A percentile compares a stretch with the other conserved stretches of the same genome.
These are phyloP conservation scores for Fraxinus angustifolia DNA, from an alignment of 305 asterid genomes.

Conservation along the genomic window DNA sequence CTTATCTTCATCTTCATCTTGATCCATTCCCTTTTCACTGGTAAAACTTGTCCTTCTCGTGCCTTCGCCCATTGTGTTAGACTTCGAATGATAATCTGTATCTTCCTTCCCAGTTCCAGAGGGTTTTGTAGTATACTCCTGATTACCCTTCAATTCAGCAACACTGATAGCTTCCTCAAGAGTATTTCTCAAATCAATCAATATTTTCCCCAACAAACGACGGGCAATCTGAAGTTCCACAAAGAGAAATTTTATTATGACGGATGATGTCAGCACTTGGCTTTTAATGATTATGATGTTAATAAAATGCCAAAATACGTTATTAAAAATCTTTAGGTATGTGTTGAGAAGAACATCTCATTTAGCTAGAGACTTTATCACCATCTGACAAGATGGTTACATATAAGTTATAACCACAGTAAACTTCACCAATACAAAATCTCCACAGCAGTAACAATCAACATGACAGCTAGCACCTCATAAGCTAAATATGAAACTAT, in stretches of 20 bases:
- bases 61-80: slow-evolving; percentile 36
- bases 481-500: background rate
- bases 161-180: slow-evolving; percentile 56
- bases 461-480: background rate
- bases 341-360: background rate
- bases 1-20: slow-evolving; percentile 52
- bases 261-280: background rate
- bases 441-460: background rate
- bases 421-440: slow-evolving; percentile 6
- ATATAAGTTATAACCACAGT: background rate
- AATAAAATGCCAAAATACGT: slow-evolving; percentile 5
- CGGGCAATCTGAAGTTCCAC: slow-evolving; percentile 43
- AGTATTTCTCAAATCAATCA: slow-evolving; percentile 56
- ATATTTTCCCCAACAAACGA: slow-evolving; percentile 51
- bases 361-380: background rate
- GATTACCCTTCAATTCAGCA: slow-evolving; percentile 47
- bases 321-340: background rate
- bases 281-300: slow-evolving; percentile 1
- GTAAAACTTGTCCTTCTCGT: slow-evolving; percentile 67
- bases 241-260: background rate
- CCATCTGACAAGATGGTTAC: slow-evolving; percentile 5
- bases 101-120: slow-evolving; percentile 35
- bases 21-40: slow-evolving; percentile 77
- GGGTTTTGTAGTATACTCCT: slow-evolving; percentile 29
- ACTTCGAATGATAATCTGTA: slow-evolving; percentile 29